These are phyloP conservation scores for Pichia sorboxylosa DNA, from an alignment of 1,139 yeast species.

Conservation along the genomic window DNA sequence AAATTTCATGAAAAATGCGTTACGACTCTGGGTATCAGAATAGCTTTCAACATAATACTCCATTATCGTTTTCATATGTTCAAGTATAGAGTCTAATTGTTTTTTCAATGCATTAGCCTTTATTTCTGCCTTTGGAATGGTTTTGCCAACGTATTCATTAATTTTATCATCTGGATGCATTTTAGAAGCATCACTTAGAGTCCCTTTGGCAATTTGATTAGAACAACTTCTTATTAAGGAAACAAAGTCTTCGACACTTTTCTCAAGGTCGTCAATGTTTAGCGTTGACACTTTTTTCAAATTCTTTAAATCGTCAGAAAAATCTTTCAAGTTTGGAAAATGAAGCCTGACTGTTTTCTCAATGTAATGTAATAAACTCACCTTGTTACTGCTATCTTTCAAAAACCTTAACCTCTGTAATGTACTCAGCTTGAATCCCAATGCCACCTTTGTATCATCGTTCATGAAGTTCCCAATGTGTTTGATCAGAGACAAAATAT, in stretches of 20 bases:
- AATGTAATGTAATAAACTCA: conserved; percentile 77
- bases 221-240: conserved; percentile 42
- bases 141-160: conserved; percentile 32
- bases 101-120: conserved; percentile 46
- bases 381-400: conserved; percentile 68
- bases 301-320: conserved; percentile 64
- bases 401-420: conserved; percentile 74
- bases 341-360: conserved; percentile 68
- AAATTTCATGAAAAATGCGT: conserved; percentile 63
- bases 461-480: conserved; percentile 93
- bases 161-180: conserved; percentile 76
- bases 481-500: conserved; percentile 63
- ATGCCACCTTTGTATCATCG: conserved; percentile 65
- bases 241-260: conserved; percentile 57
- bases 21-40: conserved; percentile 43
- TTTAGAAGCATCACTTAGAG: conserved; percentile 51
- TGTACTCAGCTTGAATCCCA: conserved; percentile 76
- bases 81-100: conserved; percentile 43
- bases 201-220: conserved; percentile 55
- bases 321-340: conserved; percentile 67
- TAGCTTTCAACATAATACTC: conserved; percentile 75
- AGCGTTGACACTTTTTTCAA: conserved; percentile 54
- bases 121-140: conserved; percentile 51
- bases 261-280: conserved; percentile 63
- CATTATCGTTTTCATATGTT: conserved; percentile 53